Evolutionary conservation across 2,329 filamentous ascomycete genomes (phyloP).

Genomic region (Karstenula rhodostoma): DNA sequence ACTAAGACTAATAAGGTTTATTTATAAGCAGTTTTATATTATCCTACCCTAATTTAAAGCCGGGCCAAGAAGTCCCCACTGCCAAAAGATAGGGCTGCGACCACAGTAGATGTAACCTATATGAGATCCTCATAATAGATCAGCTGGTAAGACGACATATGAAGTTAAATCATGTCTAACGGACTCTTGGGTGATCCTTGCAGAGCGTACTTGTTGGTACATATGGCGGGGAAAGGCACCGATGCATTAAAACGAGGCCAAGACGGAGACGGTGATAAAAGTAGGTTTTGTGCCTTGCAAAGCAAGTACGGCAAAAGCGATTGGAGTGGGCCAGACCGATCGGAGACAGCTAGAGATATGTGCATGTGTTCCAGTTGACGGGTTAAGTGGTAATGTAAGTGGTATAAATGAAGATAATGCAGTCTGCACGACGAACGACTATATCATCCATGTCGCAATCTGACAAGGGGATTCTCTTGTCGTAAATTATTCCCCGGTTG

Average conservation of each 20-base stretch:
- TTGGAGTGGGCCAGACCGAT: neutral
- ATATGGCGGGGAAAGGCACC: neutral
- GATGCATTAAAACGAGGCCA: constrained; percentile 11
- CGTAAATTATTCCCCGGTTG: constrained; percentile 22
- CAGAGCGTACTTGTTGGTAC: neutral
- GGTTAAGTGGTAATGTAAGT: neutral
- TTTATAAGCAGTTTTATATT: no score
- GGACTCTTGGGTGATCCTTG: neutral
- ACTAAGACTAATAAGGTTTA: no score
- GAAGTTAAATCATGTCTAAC: neutral
- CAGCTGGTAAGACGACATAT: no score
- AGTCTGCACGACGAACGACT: constrained; percentile 10
- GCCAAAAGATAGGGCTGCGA: no score
- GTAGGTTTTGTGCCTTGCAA: neutral
- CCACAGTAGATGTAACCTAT: no score
- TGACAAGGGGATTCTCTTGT: constrained; percentile 29
- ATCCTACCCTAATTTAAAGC: no score
- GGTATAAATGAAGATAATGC: neutral
- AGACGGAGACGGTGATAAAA: neutral
- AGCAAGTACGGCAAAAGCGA: neutral
- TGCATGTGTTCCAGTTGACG: neutral
- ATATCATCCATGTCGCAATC: constrained; percentile 20
- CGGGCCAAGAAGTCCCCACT: no score
- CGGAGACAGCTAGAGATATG: neutral
- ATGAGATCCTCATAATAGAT: no score